Evolutionary conservation across 257 asterid genomes (phyloP), one percentile per base, ranked within the genome.

Genomic region (Orobanche coerulescens): DNA sequence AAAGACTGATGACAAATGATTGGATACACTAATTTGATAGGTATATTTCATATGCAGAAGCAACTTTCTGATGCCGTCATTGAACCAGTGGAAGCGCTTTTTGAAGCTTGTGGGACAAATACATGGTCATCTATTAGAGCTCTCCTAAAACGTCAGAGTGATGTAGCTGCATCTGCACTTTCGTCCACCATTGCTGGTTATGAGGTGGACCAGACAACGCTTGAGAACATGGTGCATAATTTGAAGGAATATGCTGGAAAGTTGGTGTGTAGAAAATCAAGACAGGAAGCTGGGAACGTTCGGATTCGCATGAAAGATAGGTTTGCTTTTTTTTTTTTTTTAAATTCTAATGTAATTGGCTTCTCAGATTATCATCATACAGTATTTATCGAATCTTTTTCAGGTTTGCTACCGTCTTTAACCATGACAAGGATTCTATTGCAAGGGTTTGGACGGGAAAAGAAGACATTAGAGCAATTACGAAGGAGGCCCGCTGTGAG

Each of bases 401-500:
- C 81, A 84, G 94, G 68, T 85, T 85, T 64, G 53, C 69, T 55
- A 73, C 68, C 33, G 75, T 78, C 68, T 78, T 85, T 74, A 78
- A 76, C 78, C 85, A 82, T 50, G 94, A 85, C 62, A 75, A 74
- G 15, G 83, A 82, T 69, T 71, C 70, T 24, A 56, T 85, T 65
- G 90, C 94, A 13, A 80, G 90, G 77, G 64, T 80, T 59, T 85
- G 94, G 94, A 85, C 94, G 3, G 90, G 87, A 67, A 80, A 82
- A 59, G 94, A 82, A 76, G 84, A 82, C 73, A 78, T 85, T 65
- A 75, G 26, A 73, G 75, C 81, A 59, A 80, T 82, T 43, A 76
- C 82, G 0, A 75, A 64, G 70, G 82, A 78, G 51, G 85, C 94
- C 20, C 76, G 84, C 53, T 57, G 66, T 46, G 89, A 73, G 89